A percentile compares a stretch with the other conserved stretches of the same genome.
phyloP scores from a whole-genome alignment of 306 rosid species.

The Luffa acutangula region DNA sequence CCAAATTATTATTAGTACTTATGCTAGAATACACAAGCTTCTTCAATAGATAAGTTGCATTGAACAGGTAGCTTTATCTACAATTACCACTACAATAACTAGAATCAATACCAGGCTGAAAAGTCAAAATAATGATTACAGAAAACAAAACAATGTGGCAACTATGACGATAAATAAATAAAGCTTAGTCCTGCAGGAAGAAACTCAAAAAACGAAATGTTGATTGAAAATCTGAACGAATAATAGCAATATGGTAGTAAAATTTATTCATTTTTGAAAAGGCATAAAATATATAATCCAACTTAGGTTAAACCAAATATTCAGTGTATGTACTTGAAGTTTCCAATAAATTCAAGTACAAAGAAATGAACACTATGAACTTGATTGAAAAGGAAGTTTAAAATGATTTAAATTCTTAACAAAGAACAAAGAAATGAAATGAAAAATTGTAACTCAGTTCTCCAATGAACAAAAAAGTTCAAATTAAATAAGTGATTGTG shows the following conservation, averaged over 20 bases:
- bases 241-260: neutral
- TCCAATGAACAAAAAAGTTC: neutral
- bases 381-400: neutral
- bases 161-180: neutral
- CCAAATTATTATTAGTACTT: neutral
- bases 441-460: neutral
- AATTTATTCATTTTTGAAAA: neutral
- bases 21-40: neutral
- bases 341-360: neutral
- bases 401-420: neutral
- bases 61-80: neutral
- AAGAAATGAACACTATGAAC: neutral
- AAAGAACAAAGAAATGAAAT: neutral
- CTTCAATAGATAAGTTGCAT: slow-evolving; percentile 1
- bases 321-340: neutral
- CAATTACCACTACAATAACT: neutral
- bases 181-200: neutral
- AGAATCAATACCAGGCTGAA: neutral
- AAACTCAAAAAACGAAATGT: neutral
- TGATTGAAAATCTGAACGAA: neutral
- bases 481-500: neutral
- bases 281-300: neutral
- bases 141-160: neutral
- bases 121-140: neutral
- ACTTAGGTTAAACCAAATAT: neutral